phyloP scores from a whole-genome alignment of 2,329 filamentous ascomycete genomes.

The Pseudogymnoascus sp. region DNA sequence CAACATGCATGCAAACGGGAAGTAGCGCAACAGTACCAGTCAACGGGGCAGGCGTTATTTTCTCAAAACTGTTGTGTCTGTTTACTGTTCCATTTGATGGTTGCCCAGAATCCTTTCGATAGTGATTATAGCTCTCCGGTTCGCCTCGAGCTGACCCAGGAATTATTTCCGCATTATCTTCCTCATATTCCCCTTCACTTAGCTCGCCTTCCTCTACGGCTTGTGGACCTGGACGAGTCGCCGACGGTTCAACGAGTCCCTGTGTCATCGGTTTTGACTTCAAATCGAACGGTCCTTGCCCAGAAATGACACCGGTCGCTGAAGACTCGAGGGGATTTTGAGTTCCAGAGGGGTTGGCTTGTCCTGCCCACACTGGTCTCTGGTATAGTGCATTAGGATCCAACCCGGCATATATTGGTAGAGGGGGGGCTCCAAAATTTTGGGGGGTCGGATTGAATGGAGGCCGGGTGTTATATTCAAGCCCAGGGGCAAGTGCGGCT shows the following conservation, averaged over 20 bases:
- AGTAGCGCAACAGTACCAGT: background rate
- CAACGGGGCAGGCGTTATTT: background rate
- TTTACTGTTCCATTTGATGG: background rate
- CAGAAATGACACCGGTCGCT: background rate
- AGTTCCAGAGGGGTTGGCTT: background rate
- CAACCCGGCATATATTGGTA: conserved; percentile 27
- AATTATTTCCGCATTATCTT: conserved; percentile 24
- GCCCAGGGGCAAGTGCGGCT: background rate
- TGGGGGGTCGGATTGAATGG: conserved; percentile 23
- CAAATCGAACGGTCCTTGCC: background rate
- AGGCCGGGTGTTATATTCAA: background rate
- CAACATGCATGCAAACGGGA: background rate
- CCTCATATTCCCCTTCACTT: conserved; percentile 57
- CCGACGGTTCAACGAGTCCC: background rate
- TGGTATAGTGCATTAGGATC: conserved; percentile 17
- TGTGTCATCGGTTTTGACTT: background rate
- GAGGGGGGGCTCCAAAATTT: conserved; percentile 22
- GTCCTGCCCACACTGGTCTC: background rate
- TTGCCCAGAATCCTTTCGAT: background rate
- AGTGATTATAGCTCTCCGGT: background rate
- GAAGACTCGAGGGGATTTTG: background rate
- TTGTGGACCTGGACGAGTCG: conserved; percentile 13
- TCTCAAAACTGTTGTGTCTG: background rate
- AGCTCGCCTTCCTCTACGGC: conserved; percentile 65
- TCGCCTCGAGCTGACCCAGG: background rate